Percentiles rank a stretch among this genome's conserved stretches.
Evolutionary conservation across 2,329 filamentous ascomycete genomes (phyloP).

Genomic region (Gnomoniopsis sp.): DNA sequence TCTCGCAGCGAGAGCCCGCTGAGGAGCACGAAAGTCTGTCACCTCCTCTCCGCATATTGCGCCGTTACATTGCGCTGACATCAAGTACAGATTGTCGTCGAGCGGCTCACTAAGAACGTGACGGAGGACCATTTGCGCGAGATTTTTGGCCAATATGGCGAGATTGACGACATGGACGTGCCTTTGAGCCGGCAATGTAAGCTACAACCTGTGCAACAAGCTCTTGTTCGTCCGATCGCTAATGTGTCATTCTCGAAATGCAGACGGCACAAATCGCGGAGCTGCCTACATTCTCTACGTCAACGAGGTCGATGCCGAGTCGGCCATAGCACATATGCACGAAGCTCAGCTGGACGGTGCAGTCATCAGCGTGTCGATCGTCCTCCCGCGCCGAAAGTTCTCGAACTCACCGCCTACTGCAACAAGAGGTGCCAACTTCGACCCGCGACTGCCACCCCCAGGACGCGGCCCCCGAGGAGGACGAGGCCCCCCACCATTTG

Average conservation of each 20-base stretch:
- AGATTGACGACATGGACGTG: slow-evolving; percentile 82
- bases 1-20: slow-evolving; percentile 34
- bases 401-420: slow-evolving; percentile 74
- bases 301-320: slow-evolving; percentile 74
- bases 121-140: slow-evolving; percentile 84
- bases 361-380: slow-evolving; percentile 81
- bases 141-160: slow-evolving; percentile 86
- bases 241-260: neutral
- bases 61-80: slow-evolving; percentile 7
- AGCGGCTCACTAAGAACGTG: slow-evolving; percentile 93
- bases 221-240: neutral
- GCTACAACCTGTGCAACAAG: slow-evolving; percentile 26
- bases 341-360: slow-evolving; percentile 90
- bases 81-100: slow-evolving; percentile 75
- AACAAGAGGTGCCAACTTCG: slow-evolving; percentile 58
- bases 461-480: slow-evolving; percentile 22
- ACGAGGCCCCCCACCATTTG: slow-evolving; percentile 30
- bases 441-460: slow-evolving; percentile 47
- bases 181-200: slow-evolving; percentile 84
- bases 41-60: slow-evolving; percentile 5
- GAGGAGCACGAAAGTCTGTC: slow-evolving; percentile 51
- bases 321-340: slow-evolving; percentile 94
- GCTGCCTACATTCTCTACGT: slow-evolving; percentile 89
- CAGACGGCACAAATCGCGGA: slow-evolving; percentile 75
- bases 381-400: slow-evolving; percentile 78